phyloP scores from a whole-genome alignment of 2,329 filamentous ascomycete genomes.

The Tolypocladium sp. region DNA sequence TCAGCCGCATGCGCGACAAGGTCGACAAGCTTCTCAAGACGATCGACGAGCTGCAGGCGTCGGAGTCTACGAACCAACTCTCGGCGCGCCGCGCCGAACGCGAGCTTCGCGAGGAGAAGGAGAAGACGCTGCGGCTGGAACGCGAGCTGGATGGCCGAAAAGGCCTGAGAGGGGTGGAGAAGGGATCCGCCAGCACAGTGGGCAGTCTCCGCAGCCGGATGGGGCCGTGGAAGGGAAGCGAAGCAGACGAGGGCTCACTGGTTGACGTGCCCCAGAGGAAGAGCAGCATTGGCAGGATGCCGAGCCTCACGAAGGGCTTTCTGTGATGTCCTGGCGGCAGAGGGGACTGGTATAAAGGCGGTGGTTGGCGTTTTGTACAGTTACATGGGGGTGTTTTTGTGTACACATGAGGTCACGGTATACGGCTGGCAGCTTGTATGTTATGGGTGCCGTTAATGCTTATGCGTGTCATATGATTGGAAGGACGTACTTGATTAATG shows the following conservation, averaged over 20 bases:
- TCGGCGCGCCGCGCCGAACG: slow-evolving; percentile 78
- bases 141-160: slow-evolving; percentile 82
- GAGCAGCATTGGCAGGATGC: slow-evolving; percentile 52
- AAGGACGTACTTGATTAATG: background rate
- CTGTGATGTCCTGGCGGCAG: slow-evolving; percentile 30
- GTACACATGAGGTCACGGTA: background rate
- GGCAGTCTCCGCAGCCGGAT: slow-evolving; percentile 27
- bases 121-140: slow-evolving; percentile 74
- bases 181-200: slow-evolving; percentile 38
- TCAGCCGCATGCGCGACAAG: slow-evolving; percentile 80
- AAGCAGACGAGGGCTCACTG: slow-evolving; percentile 27
- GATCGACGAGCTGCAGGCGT: slow-evolving; percentile 88
- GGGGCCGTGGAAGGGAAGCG: slow-evolving; percentile 24
- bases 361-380: background rate
- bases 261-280: slow-evolving; percentile 56
- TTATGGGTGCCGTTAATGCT: background rate
- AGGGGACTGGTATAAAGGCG: background rate
- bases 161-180: slow-evolving; percentile 57
- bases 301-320: slow-evolving; percentile 72
- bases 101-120: slow-evolving; percentile 80
- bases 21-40: slow-evolving; percentile 79
- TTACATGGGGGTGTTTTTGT: background rate
- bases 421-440: background rate
- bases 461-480: background rate
- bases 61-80: slow-evolving; percentile 74